phyloP scores from a whole-genome alignment of 1,139 yeast genomes.

The Geotrichum bryndzae region DNA sequence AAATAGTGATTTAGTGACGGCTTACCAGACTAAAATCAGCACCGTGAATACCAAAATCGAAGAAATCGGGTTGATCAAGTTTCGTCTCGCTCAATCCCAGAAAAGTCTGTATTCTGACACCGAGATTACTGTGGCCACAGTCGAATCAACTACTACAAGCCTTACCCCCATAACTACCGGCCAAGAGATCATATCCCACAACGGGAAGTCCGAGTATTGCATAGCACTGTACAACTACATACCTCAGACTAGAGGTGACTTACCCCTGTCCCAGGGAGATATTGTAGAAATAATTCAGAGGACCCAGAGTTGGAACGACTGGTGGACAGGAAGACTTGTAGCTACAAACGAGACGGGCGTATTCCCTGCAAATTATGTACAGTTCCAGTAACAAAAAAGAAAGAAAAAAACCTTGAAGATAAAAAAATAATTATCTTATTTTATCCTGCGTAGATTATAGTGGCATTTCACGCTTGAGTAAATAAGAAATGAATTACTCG shows the following conservation, averaged over 20 bases:
- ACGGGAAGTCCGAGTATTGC: slow-evolving; percentile 45
- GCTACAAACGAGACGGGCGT: slow-evolving; percentile 76
- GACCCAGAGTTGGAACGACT: slow-evolving; percentile 78
- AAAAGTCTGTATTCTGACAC: slow-evolving; percentile 43
- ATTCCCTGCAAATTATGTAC: slow-evolving; percentile 97
- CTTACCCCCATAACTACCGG: slow-evolving; percentile 32
- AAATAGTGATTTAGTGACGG: slow-evolving; percentile 85
- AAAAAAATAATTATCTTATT: not conserved
- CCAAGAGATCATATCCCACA: not conserved
- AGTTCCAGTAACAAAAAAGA: slow-evolving; percentile 35
- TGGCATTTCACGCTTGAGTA: too few species aligned
- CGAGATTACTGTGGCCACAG: slow-evolving; percentile 16
- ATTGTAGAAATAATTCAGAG: slow-evolving; percentile 75
- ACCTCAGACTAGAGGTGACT: slow-evolving; percentile 86
- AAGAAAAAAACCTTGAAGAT: slow-evolving; percentile 6
- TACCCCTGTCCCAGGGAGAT: slow-evolving; percentile 81
- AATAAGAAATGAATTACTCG: too few species aligned
- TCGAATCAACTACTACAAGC: slow-evolving; percentile 38
- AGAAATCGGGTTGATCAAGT: slow-evolving; percentile 78
- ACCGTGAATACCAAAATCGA: slow-evolving; percentile 84
- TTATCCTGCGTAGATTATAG: not conserved
- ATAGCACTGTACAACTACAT: slow-evolving; percentile 71
- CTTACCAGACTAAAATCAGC: slow-evolving; percentile 76
- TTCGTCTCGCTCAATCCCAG: slow-evolving; percentile 86
- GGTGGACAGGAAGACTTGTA: slow-evolving; percentile 86